Conservation (phyloP, 2,329 filamentous ascomycete species). For the Neonectria punicea region DNA sequence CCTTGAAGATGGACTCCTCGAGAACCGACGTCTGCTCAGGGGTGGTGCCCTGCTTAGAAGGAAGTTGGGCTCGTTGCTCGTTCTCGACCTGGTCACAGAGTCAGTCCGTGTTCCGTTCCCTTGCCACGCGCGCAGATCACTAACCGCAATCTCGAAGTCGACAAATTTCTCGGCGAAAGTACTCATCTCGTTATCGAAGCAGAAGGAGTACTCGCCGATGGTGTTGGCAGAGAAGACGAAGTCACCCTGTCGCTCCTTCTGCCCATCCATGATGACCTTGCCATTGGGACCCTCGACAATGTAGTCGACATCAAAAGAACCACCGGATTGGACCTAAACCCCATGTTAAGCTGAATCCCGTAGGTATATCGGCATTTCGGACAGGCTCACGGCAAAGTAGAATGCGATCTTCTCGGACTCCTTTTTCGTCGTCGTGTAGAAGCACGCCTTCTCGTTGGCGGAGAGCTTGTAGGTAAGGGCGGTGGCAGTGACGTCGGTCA, state of each 20-base stretch:
- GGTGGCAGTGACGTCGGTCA: conserved; percentile 81
- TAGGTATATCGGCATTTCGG: background rate
- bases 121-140: background rate
- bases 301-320: conserved; percentile 97
- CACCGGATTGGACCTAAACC: conserved; percentile 93
- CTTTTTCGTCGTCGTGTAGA: conserved; percentile 84
- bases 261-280: conserved; percentile 83
- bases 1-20: conserved; percentile 95
- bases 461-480: conserved; percentile 92
- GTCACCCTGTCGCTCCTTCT: conserved; percentile 94
- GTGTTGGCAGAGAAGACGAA: conserved; percentile 96
- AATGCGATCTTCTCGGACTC: conserved; percentile 92
- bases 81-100: conserved; percentile 78
- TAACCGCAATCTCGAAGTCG: conserved; percentile 93
- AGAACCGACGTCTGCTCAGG: conserved; percentile 89
- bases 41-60: conserved; percentile 86
- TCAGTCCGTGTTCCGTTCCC: background rate
- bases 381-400: conserved; percentile 89
- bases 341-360: conserved; percentile 24
- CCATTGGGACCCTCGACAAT: conserved; percentile 83
- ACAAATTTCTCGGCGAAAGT: conserved; percentile 98
- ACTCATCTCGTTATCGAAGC: conserved; percentile 98
- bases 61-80: conserved; percentile 82
- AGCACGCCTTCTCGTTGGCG: conserved; percentile 95
- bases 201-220: conserved; percentile 91